Evolutionary conservation across 1,139 yeast species (phyloP).

Genomic region (Candida mesenterica): DNA sequence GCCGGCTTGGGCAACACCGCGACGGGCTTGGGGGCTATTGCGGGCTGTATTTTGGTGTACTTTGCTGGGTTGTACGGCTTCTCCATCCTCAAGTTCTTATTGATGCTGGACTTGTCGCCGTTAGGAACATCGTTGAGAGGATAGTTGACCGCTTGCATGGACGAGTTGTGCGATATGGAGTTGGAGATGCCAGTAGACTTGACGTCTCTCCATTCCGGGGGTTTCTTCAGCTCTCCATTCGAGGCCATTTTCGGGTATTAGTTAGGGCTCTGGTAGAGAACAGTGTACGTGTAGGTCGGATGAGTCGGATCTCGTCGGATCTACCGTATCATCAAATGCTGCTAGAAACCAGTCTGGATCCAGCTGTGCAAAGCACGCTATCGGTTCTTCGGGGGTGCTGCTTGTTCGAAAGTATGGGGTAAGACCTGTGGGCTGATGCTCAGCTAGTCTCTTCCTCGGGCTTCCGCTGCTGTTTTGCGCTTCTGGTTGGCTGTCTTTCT

Average conservation of each 20-base stretch:
- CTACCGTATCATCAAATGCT: background rate
- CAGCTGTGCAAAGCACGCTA: too few relatives aligned
- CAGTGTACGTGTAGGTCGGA: background rate
- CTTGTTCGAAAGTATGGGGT: background rate
- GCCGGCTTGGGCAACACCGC: slow-evolving; percentile 29
- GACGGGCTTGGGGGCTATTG: slow-evolving; percentile 39
- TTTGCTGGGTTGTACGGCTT: slow-evolving; percentile 13
- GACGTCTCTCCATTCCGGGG: background rate
- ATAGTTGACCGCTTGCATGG: slow-evolving; percentile 4
- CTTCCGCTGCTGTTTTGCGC: too few relatives aligned
- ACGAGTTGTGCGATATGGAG: slow-evolving; percentile 4
- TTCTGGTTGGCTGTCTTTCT: too few relatives aligned
- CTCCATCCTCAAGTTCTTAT: background rate
- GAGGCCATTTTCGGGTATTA: background rate
- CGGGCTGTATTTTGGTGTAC: slow-evolving; percentile 42
- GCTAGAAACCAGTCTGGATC: background rate
- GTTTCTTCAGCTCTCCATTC: background rate
- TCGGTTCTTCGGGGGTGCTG: background rate
- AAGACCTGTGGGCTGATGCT: background rate
- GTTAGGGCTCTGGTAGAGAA: too few relatives aligned
- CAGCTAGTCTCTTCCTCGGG: too few relatives aligned
- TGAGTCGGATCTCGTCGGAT: background rate
- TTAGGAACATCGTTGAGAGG: slow-evolving; percentile 3
- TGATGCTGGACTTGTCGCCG: slow-evolving; percentile 1
- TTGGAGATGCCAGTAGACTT: slow-evolving; percentile 1